phyloP scores from a whole-genome alignment of 2,329 filamentous ascomycete species.

The Beauveria caledonica region DNA sequence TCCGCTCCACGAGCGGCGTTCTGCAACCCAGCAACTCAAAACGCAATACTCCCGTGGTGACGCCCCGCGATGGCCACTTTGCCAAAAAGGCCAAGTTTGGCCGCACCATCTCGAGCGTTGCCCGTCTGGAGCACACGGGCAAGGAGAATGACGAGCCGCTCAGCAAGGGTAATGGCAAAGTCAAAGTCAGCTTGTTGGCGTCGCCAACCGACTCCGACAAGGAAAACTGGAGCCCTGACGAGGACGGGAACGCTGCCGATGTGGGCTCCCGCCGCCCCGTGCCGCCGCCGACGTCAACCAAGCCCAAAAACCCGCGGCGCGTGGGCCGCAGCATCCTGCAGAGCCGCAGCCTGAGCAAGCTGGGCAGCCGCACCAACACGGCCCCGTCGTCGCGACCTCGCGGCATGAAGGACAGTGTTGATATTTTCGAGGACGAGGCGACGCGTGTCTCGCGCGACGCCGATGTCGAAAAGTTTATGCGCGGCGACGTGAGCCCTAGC shows the following conservation, averaged over 20 bases:
- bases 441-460: constrained; percentile 29
- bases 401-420: constrained; percentile 26
- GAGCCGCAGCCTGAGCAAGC: constrained; percentile 25
- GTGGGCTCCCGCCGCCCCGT: constrained; percentile 21
- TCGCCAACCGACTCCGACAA: constrained; percentile 71
- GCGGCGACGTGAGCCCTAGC: constrained; percentile 54
- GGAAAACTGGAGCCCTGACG: constrained; percentile 72
- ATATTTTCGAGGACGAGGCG: constrained; percentile 46
- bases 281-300: constrained; percentile 24
- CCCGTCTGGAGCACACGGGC: constrained; percentile 44
- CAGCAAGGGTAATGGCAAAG: constrained; percentile 21
- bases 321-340: constrained; percentile 34
- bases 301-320: constrained; percentile 30
- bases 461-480: constrained; percentile 70
- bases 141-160: constrained; percentile 13
- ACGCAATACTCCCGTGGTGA: constrained; percentile 47
- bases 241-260: constrained; percentile 32
- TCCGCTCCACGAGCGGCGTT: constrained; percentile 57
- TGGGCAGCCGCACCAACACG: constrained; percentile 32
- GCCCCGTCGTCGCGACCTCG: constrained; percentile 30
- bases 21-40: constrained; percentile 53
- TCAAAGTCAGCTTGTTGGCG: constrained; percentile 32
- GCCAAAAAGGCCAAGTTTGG: constrained; percentile 56
- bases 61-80: constrained; percentile 14
- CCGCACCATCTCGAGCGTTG: constrained; percentile 53